These are phyloP conservation scores for Fusarium temperatum DNA, from an alignment of 2,329 filamentous ascomycete species.

Conservation along the genomic window DNA sequence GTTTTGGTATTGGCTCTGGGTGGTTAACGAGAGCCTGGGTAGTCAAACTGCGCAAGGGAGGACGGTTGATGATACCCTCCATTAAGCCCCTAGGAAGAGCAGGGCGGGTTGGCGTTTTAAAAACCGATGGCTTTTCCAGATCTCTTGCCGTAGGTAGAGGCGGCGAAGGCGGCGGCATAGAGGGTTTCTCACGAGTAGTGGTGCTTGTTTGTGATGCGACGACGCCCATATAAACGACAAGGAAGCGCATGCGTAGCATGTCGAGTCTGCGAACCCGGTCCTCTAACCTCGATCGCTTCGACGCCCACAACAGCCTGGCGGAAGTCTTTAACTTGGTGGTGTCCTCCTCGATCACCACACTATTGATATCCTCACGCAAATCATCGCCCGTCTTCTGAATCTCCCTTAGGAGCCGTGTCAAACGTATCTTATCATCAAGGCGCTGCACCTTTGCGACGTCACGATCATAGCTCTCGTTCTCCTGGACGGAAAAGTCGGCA, in stretches of 20 bases:
- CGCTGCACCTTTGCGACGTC: constrained; percentile 66
- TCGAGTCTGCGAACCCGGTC: constrained; percentile 68
- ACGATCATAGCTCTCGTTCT: constrained; percentile 71
- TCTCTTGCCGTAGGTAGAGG: constrained; percentile 45
- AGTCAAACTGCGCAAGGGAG: constrained; percentile 62
- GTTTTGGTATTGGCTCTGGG: constrained; percentile 56
- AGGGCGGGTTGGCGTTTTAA: constrained; percentile 46
- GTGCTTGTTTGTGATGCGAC: constrained; percentile 49
- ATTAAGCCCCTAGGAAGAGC: constrained; percentile 53
- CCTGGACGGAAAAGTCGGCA: constrained; percentile 68
- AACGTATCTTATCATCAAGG: constrained; percentile 69
- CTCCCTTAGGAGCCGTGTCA: constrained; percentile 66
- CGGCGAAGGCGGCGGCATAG: constrained; percentile 34
- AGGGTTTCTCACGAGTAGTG: constrained; percentile 47
- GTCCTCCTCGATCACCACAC: constrained; percentile 58
- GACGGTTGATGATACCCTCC: constrained; percentile 56
- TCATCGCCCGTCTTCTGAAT: constrained; percentile 70
- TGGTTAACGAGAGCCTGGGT: constrained; percentile 62
- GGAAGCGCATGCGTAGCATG: constrained; percentile 70
- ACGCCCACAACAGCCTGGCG: constrained; percentile 67
- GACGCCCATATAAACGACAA: constrained; percentile 71
- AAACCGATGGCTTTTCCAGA: constrained; percentile 47
- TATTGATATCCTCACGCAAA: constrained; percentile 67
- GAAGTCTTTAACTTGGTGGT: constrained; percentile 54
- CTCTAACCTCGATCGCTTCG: constrained; percentile 62